Base-by-base conservation (phyloP, 2,329 filamentous ascomycete genomes). In the Colletotrichum sp. region DNA sequence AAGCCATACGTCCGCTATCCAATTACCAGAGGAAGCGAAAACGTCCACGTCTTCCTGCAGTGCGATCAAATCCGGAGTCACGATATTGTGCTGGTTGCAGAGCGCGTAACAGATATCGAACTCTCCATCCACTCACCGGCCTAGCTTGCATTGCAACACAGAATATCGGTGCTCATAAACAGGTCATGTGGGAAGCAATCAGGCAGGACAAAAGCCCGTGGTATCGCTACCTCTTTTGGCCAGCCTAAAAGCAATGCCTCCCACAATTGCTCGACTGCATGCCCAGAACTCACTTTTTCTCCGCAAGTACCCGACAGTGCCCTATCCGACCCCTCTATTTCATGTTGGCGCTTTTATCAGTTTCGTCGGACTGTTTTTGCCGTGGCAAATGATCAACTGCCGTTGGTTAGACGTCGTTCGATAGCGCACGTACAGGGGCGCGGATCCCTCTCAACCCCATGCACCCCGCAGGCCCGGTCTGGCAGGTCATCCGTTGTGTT, bases 401-500 rank as follows among this genome's bases (percentile, higher is more conserved):
- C 48, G 57, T 65, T 60, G 70, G 73, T 36, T 60, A 44, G 39
- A 60, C n/a, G 34, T 57, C 26, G 44, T 24, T 68, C 26, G 73
- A 73, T 73, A 73, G 65, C 28, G 70, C 70, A 73, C 26, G 34
- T 32, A 32, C 70, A 62, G 59, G 70, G 73, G 64, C 26, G 64
- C 64, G 30, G 64, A 73, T 73, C 57, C 63, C 52, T 67, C 64
- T 26, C 34, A 48, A 52, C 44, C 64, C 39, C 63, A 75, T 75
- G 73, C 70, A 75, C 70, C 71, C 64, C 48, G 70, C 73, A 68
- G 70, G 32, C 73, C 70, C 28, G 57, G 71, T 65, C 36, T 68
- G 73, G 70, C 48, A 75, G 64, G 64, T 73, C 71, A 52, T 67
- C 57, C 60, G 18, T 48, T 30, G 44, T 52, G 44, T 7, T 30